Conservation (phyloP, 805 yeast species). For the Saccharomyces kudriavzevii region DNA sequence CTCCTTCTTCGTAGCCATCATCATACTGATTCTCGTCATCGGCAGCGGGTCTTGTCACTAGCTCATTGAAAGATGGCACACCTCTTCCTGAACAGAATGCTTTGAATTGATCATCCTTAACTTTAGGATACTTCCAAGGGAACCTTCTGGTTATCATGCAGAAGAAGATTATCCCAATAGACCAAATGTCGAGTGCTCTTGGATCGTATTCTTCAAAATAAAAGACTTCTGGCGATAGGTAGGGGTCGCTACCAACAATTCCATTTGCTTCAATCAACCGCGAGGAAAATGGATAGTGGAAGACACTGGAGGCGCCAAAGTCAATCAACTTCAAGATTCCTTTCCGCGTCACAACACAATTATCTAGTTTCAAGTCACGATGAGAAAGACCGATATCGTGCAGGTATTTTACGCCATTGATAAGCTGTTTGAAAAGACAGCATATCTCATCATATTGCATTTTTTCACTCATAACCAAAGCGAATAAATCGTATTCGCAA, state of each 20-base stretch:
- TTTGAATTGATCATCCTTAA: constrained; percentile 70
- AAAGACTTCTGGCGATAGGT: constrained; percentile 81
- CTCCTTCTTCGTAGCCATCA: constrained; percentile 7
- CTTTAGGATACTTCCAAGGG: constrained; percentile 86
- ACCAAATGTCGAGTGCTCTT: constrained; percentile 86
- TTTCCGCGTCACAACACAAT: constrained; percentile 70
- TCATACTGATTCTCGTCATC: constrained; percentile 33
- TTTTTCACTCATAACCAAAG: constrained; percentile 87
- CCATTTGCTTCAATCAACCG: constrained; percentile 66
- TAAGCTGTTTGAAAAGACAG: constrained; percentile 51
- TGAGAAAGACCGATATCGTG: constrained; percentile 82
- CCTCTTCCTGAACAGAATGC: constrained; percentile 63
- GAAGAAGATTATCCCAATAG: constrained; percentile 76
- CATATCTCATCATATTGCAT: constrained; percentile 73
- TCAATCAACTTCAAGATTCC: constrained; percentile 86
- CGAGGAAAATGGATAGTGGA: constrained; percentile 71
- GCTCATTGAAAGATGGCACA: constrained; percentile 53
- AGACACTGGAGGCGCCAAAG: constrained; percentile 86
- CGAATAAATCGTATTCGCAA: constrained; percentile 86
- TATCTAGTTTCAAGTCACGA: constrained; percentile 80
- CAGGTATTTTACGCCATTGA: constrained; percentile 68
- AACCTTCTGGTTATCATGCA: constrained; percentile 84
- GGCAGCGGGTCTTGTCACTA: constrained; percentile 36
- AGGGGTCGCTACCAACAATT: constrained; percentile 78
- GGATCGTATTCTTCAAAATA: constrained; percentile 76